These are phyloP conservation scores for Amoebophrya sp. DNA, from an alignment of 169 alveolate genomes.

Conservation along the genomic window DNA sequence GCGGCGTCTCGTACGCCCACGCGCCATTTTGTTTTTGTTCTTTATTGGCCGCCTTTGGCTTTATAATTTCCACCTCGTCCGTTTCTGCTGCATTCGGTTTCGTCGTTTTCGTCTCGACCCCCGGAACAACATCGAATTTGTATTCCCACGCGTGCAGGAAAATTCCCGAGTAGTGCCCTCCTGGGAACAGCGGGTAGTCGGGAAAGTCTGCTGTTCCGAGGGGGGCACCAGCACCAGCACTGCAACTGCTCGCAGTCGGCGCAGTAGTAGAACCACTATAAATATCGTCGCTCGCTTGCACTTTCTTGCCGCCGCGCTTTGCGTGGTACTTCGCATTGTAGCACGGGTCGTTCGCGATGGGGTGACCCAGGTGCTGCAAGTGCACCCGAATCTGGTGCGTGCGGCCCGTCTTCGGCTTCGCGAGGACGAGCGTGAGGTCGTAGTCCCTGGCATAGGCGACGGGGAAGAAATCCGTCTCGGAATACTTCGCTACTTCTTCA, in stretches of 20 bases:
- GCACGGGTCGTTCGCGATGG: background rate
- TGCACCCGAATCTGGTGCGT: background rate
- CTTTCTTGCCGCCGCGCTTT: background rate
- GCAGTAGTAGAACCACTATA: too few relatives aligned
- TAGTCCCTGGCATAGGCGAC: background rate
- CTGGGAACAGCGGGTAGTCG: background rate
- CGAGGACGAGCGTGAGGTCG: background rate
- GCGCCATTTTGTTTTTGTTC: too few relatives aligned
- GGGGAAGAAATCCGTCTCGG: background rate
- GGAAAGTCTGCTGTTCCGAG: too few relatives aligned
- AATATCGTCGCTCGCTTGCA: too few relatives aligned
- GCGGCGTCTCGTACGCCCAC: too few relatives aligned
- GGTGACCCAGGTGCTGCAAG: background rate
- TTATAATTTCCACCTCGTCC: too few relatives aligned
- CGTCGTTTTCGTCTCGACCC: too few relatives aligned
- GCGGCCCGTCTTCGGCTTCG: background rate
- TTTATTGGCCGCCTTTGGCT: too few relatives aligned
- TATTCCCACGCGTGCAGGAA: background rate
- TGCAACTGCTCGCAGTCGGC: too few relatives aligned
- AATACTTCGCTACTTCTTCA: background rate
- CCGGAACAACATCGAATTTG: too few relatives aligned
- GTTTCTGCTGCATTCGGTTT: too few relatives aligned
- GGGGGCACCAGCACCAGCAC: too few relatives aligned
- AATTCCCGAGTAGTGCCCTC: background rate
- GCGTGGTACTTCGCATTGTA: background rate